Evolutionary conservation across 805 yeast genomes (phyloP).

Genomic region (Wickerhamiella azymoides): DNA sequence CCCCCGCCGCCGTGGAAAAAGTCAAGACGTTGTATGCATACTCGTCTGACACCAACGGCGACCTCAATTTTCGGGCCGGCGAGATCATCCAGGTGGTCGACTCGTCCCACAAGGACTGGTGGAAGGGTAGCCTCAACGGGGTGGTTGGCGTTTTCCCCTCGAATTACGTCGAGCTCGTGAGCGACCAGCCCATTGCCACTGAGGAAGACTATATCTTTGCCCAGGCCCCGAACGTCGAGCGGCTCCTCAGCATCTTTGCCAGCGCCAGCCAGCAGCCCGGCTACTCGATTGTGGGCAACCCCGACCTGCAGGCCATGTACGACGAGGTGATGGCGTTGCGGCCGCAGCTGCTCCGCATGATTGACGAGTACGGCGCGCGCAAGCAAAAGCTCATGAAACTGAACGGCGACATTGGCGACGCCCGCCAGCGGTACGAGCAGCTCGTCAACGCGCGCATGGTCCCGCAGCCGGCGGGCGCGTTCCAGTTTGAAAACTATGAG

Average conservation of each 20-base stretch:
- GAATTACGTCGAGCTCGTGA: constrained; percentile 48
- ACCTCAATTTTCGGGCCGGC: constrained; percentile 72
- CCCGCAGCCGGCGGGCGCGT: background rate
- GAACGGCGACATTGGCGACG: constrained; percentile 54
- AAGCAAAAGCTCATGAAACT: constrained; percentile 64
- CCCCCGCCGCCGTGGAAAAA: constrained; percentile 21
- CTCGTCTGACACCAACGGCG: constrained; percentile 67
- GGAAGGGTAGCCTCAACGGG: constrained; percentile 78
- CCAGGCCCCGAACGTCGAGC: constrained; percentile 50
- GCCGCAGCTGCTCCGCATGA: constrained; percentile 55
- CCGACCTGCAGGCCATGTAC: constrained; percentile 60
- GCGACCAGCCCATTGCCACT: constrained; percentile 15
- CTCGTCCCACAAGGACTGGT: constrained; percentile 85
- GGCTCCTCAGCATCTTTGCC: constrained; percentile 43
- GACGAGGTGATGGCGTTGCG: constrained; percentile 60
- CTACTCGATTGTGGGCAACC: constrained; percentile 34
- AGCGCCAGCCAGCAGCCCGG: constrained; percentile 24
- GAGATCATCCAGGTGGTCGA: constrained; percentile 81
- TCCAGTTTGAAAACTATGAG: background rate
- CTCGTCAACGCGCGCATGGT: constrained; percentile 27
- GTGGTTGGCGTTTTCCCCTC: constrained; percentile 79
- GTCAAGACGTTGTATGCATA: constrained; percentile 82
- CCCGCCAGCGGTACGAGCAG: constrained; percentile 55
- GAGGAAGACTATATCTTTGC: constrained; percentile 41
- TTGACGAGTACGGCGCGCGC: constrained; percentile 65